These are phyloP conservation scores for Tilletia caries DNA, from an alignment of 1,284 basidiomycete species.

Conservation along the genomic window DNA sequence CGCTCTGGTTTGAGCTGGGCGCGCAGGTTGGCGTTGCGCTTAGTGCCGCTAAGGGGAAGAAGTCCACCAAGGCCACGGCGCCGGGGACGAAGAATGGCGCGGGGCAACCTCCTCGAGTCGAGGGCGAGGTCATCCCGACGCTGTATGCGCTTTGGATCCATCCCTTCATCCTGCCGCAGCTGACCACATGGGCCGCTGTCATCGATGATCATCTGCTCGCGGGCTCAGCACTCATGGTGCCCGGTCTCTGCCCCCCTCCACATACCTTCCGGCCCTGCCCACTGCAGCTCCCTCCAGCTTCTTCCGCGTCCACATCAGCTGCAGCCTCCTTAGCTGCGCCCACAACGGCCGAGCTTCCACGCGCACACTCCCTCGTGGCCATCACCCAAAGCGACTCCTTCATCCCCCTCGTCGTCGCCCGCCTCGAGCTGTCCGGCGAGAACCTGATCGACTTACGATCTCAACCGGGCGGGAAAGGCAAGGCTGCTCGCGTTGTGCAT, in stretches of 20 bases:
- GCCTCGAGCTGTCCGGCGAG: background rate
- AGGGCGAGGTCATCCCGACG: background rate
- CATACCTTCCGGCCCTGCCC: background rate
- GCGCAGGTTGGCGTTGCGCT: background rate
- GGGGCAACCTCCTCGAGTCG: background rate
- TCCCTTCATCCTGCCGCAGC: background rate
- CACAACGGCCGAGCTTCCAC: background rate
- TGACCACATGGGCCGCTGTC: background rate
- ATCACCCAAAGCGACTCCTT: background rate
- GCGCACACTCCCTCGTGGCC: background rate
- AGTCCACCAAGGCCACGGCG: background rate
- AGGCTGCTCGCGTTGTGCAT: background rate
- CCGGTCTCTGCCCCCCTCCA: background rate
- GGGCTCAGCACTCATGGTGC: background rate
- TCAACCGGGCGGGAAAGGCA: background rate
- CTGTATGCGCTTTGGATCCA: background rate
- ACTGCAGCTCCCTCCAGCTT: background rate
- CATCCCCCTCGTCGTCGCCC: background rate
- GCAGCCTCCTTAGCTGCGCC: background rate
- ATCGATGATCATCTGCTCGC: background rate
- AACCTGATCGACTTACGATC: background rate
- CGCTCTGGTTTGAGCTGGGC: background rate
- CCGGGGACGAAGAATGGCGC: background rate
- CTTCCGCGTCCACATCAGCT: background rate
- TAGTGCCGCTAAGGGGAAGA: background rate